Percentiles rank a stretch among this genome's conserved stretches.
These are phyloP conservation scores for Clarireedia sp. DNA, from an alignment of 2,329 filamentous ascomycete genomes.

Conservation along the genomic window DNA sequence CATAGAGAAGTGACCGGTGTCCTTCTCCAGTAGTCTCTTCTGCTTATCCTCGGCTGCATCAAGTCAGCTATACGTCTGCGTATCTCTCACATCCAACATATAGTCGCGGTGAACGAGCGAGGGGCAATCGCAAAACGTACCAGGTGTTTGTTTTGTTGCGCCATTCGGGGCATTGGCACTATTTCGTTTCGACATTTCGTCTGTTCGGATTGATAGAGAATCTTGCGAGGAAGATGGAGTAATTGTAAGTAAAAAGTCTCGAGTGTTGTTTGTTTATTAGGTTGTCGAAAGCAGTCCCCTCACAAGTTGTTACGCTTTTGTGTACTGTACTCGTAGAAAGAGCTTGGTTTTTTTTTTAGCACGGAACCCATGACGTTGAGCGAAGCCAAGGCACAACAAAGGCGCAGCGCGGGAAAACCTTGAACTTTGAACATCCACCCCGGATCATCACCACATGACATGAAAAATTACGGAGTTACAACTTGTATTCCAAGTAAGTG, in stretches of 20 bases:
- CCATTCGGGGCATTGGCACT: conserved; percentile 42
- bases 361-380: conserved; percentile 8
- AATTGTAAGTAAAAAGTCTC: background rate
- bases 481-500: too few species aligned
- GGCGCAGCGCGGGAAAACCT: too few species aligned
- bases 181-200: conserved; percentile 56
- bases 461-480: too few species aligned
- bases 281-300: too few species aligned
- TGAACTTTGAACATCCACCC: too few species aligned
- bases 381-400: background rate
- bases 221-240: background rate
- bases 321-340: conserved; percentile 4
- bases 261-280: background rate
- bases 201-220: too few species aligned
- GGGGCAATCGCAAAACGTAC: conserved; percentile 29
- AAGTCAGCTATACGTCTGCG: conserved; percentile 12
- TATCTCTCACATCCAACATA: background rate
- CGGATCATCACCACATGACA: too few species aligned
- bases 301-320: background rate
- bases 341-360: conserved; percentile 5
- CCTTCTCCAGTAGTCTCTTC: conserved; percentile 60
- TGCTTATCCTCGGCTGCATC: conserved; percentile 64
- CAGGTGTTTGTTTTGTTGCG: conserved; percentile 38
- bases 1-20: conserved; percentile 66
- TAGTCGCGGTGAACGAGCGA: background rate